phyloP scores from a whole-genome alignment of 2,329 filamentous ascomycete species.

The Aspergillus brunneoviolaceus region DNA sequence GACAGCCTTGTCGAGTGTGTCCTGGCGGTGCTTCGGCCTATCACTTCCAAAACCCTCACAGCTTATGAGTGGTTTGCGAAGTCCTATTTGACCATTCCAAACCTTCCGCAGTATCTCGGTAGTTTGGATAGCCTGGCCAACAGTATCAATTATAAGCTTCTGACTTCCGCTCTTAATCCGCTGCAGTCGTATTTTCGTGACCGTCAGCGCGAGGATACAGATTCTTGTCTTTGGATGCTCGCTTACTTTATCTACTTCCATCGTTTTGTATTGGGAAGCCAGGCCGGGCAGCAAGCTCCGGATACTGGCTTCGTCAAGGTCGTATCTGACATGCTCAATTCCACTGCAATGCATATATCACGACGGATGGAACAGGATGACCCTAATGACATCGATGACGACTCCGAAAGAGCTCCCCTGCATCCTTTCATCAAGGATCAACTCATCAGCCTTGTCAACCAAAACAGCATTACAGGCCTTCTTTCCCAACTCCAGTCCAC shows the following conservation, averaged over 20 bases:
- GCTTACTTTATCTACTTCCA: conserved; percentile 61
- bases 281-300: conserved; percentile 40
- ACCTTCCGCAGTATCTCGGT: conserved; percentile 39
- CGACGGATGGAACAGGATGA: conserved; percentile 48
- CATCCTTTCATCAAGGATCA: conserved; percentile 62
- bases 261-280: conserved; percentile 45
- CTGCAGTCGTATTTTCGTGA: conserved; percentile 27
- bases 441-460: conserved; percentile 69
- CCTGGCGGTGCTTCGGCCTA: conserved; percentile 44
- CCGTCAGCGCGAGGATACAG: conserved; percentile 34
- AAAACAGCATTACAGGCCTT: conserved; percentile 68
- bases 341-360: conserved; percentile 56
- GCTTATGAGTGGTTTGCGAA: conserved; percentile 48
- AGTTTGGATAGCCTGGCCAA: conserved; percentile 46
- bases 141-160: conserved; percentile 52
- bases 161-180: conserved; percentile 40
- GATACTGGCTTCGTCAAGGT: conserved; percentile 57
- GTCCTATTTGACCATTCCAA: conserved; percentile 48
- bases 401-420: conserved; percentile 34
- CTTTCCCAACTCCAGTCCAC: conserved; percentile 48
- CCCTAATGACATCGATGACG: conserved; percentile 26
- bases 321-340: conserved; percentile 57
- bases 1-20: conserved; percentile 34
- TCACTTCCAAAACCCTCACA: conserved; percentile 44
- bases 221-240: conserved; percentile 56